Evolutionary conservation across 163 green algal genomes (phyloP).

Genomic region (Coccomyxa subellipsoidea): DNA sequence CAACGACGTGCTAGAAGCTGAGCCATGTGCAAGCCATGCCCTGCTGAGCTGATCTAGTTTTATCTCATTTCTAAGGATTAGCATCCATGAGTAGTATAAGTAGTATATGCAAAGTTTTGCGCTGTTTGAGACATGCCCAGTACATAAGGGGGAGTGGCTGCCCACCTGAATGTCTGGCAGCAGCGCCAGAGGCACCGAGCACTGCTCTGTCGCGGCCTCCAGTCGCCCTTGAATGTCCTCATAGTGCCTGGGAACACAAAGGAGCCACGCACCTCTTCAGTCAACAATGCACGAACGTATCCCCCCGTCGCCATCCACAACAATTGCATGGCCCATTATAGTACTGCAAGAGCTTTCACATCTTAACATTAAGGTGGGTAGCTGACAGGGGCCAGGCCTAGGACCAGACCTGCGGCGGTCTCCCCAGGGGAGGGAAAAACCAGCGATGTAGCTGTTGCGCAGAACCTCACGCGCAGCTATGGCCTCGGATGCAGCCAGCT

Average conservation of each 20-base stretch:
- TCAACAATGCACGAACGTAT: neutral
- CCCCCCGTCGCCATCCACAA: neutral
- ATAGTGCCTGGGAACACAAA: slow-evolving; percentile 17
- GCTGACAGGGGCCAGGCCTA: too few species aligned
- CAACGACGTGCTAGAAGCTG: too few species aligned
- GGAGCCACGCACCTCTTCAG: neutral
- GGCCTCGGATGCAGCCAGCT: neutral
- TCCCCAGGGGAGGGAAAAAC: slow-evolving; percentile 12
- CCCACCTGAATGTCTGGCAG: slow-evolving; percentile 18
- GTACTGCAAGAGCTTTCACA: too few species aligned
- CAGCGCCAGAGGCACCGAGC: slow-evolving; percentile 7
- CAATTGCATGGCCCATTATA: neutral
- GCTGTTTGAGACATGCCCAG: neutral
- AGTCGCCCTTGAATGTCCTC: slow-evolving; percentile 17
- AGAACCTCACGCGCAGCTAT: slow-evolving; percentile 9
- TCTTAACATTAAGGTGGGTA: too few species aligned
- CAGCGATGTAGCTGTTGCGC: slow-evolving; percentile 21
- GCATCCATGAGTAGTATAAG: neutral
- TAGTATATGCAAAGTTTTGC: neutral
- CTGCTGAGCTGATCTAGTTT: too few species aligned
- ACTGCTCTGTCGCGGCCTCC: slow-evolving; percentile 19
- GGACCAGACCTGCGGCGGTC: slow-evolving; percentile 2
- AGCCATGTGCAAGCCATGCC: too few species aligned
- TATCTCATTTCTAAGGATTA: too few species aligned
- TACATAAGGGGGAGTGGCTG: neutral